These are phyloP conservation scores for Saitozyma podzolica DNA, from an alignment of 768 basidiomycete genomes.

Conservation along the genomic window DNA sequence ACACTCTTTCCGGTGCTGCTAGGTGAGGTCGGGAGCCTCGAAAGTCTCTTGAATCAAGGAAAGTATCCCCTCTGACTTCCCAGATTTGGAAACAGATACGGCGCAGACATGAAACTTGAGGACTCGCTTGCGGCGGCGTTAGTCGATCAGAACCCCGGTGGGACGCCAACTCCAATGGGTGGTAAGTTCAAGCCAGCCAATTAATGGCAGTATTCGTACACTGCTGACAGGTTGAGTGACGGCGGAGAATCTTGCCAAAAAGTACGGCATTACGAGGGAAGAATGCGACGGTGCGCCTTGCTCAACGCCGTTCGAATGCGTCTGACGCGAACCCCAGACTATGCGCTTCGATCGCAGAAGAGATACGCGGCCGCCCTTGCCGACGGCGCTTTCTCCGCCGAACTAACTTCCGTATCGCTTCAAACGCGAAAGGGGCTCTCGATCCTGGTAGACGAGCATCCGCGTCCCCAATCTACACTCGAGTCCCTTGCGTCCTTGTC, in stretches of 20 bases:
- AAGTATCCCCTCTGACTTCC: neutral
- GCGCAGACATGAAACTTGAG: slow-evolving; percentile 53
- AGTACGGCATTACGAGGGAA: slow-evolving; percentile 54
- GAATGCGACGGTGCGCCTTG: slow-evolving; percentile 50
- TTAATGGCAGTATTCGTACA: too few species aligned
- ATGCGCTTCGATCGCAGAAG: slow-evolving; percentile 52
- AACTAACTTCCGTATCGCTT: slow-evolving; percentile 41
- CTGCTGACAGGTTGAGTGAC: slow-evolving; percentile 40
- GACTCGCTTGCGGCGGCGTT: slow-evolving; percentile 54
- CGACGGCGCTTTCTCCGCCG: slow-evolving; percentile 46
- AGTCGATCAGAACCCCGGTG: slow-evolving; percentile 53
- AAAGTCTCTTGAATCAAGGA: neutral
- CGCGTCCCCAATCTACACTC: slow-evolving; percentile 50
- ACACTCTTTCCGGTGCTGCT: slow-evolving; percentile 50
- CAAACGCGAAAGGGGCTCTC: slow-evolving; percentile 36
- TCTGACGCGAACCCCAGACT: slow-evolving; percentile 23
- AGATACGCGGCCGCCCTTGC: slow-evolving; percentile 47
- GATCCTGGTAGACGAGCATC: slow-evolving; percentile 48
- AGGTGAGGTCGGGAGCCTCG: slow-evolving; percentile 26
- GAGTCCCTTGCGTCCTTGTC: slow-evolving; percentile 48
- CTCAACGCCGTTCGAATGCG: neutral
- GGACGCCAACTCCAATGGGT: slow-evolving; percentile 49
- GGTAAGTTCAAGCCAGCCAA: slow-evolving; percentile 25
- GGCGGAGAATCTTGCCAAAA: slow-evolving; percentile 55
- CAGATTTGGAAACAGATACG: slow-evolving; percentile 53